Evolutionary conservation across 1,139 yeast genomes (phyloP).

Genomic region (Yamadazyma kanchanaburiensis): DNA sequence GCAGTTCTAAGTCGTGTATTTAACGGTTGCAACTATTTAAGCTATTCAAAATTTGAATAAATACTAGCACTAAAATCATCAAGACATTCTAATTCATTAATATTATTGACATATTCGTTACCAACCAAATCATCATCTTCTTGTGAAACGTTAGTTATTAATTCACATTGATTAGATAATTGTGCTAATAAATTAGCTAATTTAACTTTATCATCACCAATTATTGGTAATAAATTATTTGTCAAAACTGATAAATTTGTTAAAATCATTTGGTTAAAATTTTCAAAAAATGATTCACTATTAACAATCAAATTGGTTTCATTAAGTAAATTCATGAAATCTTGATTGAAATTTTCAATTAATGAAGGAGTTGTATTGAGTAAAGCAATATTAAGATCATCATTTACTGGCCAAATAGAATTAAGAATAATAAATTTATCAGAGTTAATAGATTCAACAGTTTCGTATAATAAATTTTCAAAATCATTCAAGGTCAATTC

Average conservation of each 20-base stretch:
- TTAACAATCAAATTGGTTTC: slow-evolving; percentile 38
- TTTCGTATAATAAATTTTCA: slow-evolving; percentile 19
- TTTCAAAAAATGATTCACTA: slow-evolving; percentile 28
- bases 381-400: slow-evolving; percentile 42
- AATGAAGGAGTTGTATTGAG: slow-evolving; percentile 45
- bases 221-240: slow-evolving; percentile 17
- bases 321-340: slow-evolving; percentile 43
- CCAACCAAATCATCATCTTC: slow-evolving; percentile 37
- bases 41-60: slow-evolving; percentile 72
- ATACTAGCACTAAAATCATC: slow-evolving; percentile 90
- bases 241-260: slow-evolving; percentile 29
- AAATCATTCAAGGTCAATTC: slow-evolving; percentile 65
- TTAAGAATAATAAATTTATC: slow-evolving; percentile 22
- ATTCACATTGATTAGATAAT: slow-evolving; percentile 62
- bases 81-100: slow-evolving; percentile 61
- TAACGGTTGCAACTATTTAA: neutral
- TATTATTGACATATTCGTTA: slow-evolving; percentile 37
- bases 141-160: slow-evolving; percentile 37
- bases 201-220: slow-evolving; percentile 38
- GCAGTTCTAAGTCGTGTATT: neutral
- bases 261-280: slow-evolving; percentile 27
- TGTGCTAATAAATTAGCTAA: slow-evolving; percentile 70
- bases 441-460: slow-evolving; percentile 18
- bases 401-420: slow-evolving; percentile 40
- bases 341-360: slow-evolving; percentile 35